A percentile compares a stretch with the other conserved stretches of the same genome.
phyloP scores from a whole-genome alignment of 306 rosid genomes.

The Vicia sativa region DNA sequence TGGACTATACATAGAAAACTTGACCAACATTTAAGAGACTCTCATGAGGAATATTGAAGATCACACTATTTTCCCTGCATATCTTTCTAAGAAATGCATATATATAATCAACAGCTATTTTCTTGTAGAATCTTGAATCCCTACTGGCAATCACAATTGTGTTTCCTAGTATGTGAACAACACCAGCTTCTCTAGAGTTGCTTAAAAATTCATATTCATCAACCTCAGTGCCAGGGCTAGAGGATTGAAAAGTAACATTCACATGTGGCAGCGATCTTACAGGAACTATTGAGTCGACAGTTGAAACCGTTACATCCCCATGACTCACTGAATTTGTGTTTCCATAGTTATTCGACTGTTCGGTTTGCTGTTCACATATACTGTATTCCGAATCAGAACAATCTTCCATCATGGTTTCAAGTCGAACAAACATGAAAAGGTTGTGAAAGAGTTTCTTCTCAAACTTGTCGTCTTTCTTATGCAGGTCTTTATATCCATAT shows the following conservation, averaged over 20 bases:
- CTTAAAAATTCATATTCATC: slow-evolving; percentile 78
- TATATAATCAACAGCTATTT: slow-evolving; percentile 76
- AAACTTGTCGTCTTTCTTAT: slow-evolving; percentile 79
- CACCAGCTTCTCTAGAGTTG: slow-evolving; percentile 79
- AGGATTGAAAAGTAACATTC: slow-evolving; percentile 44
- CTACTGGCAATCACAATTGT: slow-evolving; percentile 74
- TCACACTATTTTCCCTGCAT: slow-evolving; percentile 90
- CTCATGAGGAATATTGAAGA: slow-evolving; percentile 97
- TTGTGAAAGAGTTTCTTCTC: slow-evolving; percentile 83
- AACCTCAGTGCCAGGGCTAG: slow-evolving; percentile 51
- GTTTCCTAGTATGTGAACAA: slow-evolving; percentile 92
- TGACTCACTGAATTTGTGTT: slow-evolving; percentile 44
- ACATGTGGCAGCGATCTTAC: slow-evolving; percentile 48
- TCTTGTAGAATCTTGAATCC: slow-evolving; percentile 69
- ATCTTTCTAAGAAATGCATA: slow-evolving; percentile 91
- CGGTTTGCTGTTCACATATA: slow-evolving; percentile 48
- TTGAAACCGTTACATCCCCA: slow-evolving; percentile 50
- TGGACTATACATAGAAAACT: slow-evolving; percentile 66
- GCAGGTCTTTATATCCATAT: slow-evolving; percentile 89
- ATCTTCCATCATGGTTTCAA: slow-evolving; percentile 89
- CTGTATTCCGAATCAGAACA: slow-evolving; percentile 86
- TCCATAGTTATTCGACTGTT: slow-evolving; percentile 41
- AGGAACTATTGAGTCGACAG: slow-evolving; percentile 66
- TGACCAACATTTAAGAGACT: slow-evolving; percentile 92
- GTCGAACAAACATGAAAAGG: slow-evolving; percentile 67